Evolutionary conservation across 257 asterid species (phyloP), one percentile per base, ranked within the genome.

Genomic region (Fraxinus excelsior): DNA sequence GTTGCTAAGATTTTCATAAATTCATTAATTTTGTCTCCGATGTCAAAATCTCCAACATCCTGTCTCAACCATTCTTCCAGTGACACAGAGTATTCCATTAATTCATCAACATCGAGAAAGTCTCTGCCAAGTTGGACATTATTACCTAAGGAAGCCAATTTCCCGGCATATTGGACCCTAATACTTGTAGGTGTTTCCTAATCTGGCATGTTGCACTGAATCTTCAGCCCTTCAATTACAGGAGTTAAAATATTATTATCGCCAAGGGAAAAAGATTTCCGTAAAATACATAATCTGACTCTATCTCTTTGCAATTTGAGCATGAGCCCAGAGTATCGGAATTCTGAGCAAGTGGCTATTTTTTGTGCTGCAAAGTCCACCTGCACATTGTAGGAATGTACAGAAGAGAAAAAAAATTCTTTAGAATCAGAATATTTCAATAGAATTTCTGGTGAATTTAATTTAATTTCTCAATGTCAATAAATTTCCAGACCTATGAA

Each of bases 221-320:
- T 87, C 86, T 87, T 90, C 51, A 91, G 81, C 73, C 97, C 97
- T 84, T 90, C 96, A 16, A 90, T 75, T 83, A 90, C 72, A 73
- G 91, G 94, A 74, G 90, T 83, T 84, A 91, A 96, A 60, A 89
- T 82, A 69, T 78, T 79, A 46, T 77, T 85, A 90, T 71, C 13
- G 86, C 86, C 78, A 82, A 51, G 26, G 94, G 95, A 81, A 89
- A 84, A 58, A 94, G 89, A 84, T 87, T 86, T 80, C 87, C 88
- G 28, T 80, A 78, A 75, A 86, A 74, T 28, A 84, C 89, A 58
- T 51, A 89, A 73, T 89, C 92, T 1, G 85, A 81, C 67, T 78
- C 84, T 5, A 70, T 80, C 64, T 70, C 82, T 28, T 82, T 89
- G 12, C 74, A 25, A 42, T 28, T 53, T 53, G 85, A 79, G 87